Conservation (phyloP, 306 rosid genomes). For the Begonia masoniana region DNA sequence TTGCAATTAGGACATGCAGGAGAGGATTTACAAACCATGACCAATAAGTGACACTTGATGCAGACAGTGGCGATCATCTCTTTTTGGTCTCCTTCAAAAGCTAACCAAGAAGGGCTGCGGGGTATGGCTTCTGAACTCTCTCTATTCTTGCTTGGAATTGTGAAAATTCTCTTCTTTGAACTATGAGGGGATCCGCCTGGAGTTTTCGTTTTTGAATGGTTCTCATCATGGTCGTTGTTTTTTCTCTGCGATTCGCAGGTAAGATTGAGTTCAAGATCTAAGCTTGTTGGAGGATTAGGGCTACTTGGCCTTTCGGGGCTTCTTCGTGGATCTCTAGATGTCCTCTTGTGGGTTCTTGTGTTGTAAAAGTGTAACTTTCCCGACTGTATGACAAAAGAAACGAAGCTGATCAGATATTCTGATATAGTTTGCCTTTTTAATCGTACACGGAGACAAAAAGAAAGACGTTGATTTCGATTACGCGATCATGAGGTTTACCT, state of each 20-base stretch:
- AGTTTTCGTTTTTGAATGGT: conserved; percentile 2
- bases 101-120: conserved; percentile 33
- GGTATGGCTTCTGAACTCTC: neutral
- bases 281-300: conserved; percentile 24
- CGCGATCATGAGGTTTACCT: conserved; percentile 25
- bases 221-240: conserved; percentile 3
- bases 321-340: conserved; percentile 34
- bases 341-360: conserved; percentile 45
- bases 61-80: conserved; percentile 96
- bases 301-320: conserved; percentile 15
- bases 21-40: conserved; percentile 79
- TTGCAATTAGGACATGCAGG: conserved; percentile 95
- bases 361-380: conserved; percentile 63
- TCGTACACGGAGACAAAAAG: too few relatives aligned
- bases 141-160: neutral
- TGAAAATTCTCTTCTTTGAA: conserved; percentile 13
- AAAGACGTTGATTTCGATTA: too few relatives aligned
- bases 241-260: conserved; percentile 41
- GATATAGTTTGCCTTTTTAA: too few relatives aligned
- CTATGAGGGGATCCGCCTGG: neutral
- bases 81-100: conserved; percentile 20
- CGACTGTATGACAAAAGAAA: conserved; percentile 28
- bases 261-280: conserved; percentile 81
- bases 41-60: conserved; percentile 75
- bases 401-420: too few relatives aligned